Evolutionary conservation across 2,329 filamentous ascomycete species (phyloP).

Genomic region (Claviceps digitariae): DNA sequence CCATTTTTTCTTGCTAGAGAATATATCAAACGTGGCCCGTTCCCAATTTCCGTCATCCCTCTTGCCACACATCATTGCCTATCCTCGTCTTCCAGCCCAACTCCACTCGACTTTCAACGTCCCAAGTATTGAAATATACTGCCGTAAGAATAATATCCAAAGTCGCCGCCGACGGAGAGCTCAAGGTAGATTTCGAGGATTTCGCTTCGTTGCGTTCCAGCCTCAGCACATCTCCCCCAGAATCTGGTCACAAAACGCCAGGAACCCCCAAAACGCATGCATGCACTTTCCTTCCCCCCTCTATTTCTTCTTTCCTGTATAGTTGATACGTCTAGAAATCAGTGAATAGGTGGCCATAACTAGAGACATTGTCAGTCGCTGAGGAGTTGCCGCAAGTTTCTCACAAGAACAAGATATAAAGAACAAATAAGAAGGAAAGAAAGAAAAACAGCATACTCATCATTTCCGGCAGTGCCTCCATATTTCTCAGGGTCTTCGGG

Average conservation of each 20-base stretch:
- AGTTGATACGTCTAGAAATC: conserved; percentile 44
- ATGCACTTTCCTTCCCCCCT: too few relatives aligned
- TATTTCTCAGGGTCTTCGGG: conserved; percentile 94
- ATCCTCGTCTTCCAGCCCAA: not conserved
- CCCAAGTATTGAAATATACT: not conserved
- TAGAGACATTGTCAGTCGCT: conserved; percentile 19
- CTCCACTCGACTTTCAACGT: not conserved
- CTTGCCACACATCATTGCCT: not conserved
- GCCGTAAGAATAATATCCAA: not conserved
- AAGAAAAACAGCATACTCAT: conserved; percentile 53
- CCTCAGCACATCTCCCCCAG: not conserved
- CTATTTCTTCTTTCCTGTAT: not conserved
- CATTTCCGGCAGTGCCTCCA: conserved; percentile 54
- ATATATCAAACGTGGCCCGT: not conserved
- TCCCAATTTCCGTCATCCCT: not conserved
- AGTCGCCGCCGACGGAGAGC: not conserved
- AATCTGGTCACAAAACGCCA: not conserved
- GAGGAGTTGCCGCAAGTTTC: not conserved
- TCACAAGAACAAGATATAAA: too few relatives aligned
- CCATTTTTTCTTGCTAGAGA: not conserved
- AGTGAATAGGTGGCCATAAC: conserved; percentile 60
- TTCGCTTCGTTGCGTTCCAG: not conserved
- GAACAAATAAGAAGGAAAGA: not conserved
- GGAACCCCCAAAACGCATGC: not conserved
- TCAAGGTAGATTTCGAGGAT: not conserved